Conservation (phyloP, 768 basidiomycete species). For the Leccinum longicurvipes region DNA sequence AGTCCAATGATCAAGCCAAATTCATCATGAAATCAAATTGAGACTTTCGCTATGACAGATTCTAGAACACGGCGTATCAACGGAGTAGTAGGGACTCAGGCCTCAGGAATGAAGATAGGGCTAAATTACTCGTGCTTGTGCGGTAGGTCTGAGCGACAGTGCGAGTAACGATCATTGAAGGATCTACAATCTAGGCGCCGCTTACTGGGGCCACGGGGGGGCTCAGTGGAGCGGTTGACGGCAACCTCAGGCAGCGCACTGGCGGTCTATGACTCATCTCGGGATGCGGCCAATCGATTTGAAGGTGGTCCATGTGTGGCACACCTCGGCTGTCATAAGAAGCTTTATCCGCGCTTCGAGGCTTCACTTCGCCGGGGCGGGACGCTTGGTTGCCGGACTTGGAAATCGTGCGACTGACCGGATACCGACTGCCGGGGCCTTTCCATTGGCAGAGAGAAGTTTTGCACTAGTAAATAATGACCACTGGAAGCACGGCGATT, state of each 20-base stretch:
- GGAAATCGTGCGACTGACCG: constrained; percentile 22
- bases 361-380: constrained; percentile 9
- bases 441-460: constrained; percentile 9
- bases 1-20: too few species aligned
- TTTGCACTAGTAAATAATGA: background rate
- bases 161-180: too few species aligned
- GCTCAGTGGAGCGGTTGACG: constrained; percentile 5
- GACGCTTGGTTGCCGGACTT: constrained; percentile 13
- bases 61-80: too few species aligned
- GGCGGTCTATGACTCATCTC: constrained; percentile 10
- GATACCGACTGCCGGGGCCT: constrained; percentile 17
- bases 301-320: constrained; percentile 1
- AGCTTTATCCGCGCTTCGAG: constrained; percentile 12
- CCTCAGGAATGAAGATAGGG: background rate
- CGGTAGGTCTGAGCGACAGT: background rate
- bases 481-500: too few species aligned
- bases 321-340: constrained; percentile 7
- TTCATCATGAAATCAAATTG: background rate
- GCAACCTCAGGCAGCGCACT: constrained; percentile 2
- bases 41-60: too few species aligned
- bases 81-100: too few species aligned
- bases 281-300: constrained; percentile 7
- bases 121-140: background rate
- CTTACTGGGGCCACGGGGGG: constrained; percentile 1
- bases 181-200: constrained; percentile 20